These are phyloP conservation scores for Termitomyces sp. DNA, from an alignment of 768 basidiomycete genomes.

Conservation along the genomic window DNA sequence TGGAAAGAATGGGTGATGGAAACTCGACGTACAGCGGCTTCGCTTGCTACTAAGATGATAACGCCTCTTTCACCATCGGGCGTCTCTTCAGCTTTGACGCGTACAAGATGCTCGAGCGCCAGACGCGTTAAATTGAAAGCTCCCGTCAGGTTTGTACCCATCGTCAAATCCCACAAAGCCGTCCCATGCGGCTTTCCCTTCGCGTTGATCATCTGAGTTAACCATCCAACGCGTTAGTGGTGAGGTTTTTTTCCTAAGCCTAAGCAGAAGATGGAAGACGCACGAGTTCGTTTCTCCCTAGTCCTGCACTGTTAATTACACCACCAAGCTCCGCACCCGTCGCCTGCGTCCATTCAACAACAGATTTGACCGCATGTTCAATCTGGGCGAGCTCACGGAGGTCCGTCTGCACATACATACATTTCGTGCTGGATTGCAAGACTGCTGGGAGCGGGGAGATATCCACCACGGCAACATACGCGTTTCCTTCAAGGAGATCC, in stretches of 20 bases:
- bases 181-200: conserved; percentile 41
- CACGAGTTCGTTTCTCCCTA: conserved; percentile 20
- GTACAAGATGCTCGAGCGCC: conserved; percentile 44
- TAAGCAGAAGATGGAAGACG: not conserved
- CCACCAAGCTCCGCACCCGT: conserved; percentile 47
- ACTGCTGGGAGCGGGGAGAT: conserved; percentile 30
- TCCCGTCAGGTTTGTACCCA: conserved; percentile 54
- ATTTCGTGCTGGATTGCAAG: conserved; percentile 18
- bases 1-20: not conserved
- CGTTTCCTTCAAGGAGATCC: conserved; percentile 37
- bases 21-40: conserved; percentile 42
- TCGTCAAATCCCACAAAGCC: conserved; percentile 46
- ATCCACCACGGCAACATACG: conserved; percentile 51
- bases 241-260: not conserved
- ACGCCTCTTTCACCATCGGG: conserved; percentile 53
- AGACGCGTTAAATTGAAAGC: conserved; percentile 56
- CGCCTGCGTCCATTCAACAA: conserved; percentile 34
- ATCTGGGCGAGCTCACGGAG: conserved; percentile 33
- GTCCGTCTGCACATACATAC: conserved; percentile 38
- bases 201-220: conserved; percentile 38
- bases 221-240: conserved; percentile 6
- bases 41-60: conserved; percentile 51
- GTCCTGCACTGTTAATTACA: conserved; percentile 55
- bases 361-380: conserved; percentile 30
- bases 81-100: conserved; percentile 39